phyloP scores from a whole-genome alignment of 169 alveolate genomes.

The Cryptosporidium ubiquitum region DNA sequence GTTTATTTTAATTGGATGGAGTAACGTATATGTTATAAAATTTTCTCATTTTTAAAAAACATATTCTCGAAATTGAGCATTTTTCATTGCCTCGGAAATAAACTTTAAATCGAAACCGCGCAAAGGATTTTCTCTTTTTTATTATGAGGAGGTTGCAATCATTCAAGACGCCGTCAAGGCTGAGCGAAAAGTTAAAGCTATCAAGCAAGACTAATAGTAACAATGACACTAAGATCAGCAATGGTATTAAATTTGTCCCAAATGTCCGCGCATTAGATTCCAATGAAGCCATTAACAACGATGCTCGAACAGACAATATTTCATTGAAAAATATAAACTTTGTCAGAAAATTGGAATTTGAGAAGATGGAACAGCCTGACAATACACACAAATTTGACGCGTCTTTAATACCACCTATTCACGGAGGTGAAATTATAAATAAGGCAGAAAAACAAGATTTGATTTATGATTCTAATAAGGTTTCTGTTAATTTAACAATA shows the following conservation, averaged over 20 bases:
- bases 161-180: constrained; percentile 42
- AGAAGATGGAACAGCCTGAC: neutral
- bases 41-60: neutral
- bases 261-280: constrained; percentile 22
- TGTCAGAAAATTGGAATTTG: neutral
- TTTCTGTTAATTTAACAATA: neutral
- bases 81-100: neutral
- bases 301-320: neutral
- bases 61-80: constrained; percentile 24
- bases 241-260: constrained; percentile 15
- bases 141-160: constrained; percentile 64
- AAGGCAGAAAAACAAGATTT: neutral
- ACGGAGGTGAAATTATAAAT: neutral
- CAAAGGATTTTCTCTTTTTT: neutral
- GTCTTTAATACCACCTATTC: neutral
- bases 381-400: neutral
- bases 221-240: neutral
- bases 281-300: neutral
- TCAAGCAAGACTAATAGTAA: neutral
- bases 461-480: neutral
- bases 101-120: neutral
- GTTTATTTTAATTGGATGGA: neutral
- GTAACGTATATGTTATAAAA: constrained; percentile 9
- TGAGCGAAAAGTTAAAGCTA: constrained; percentile 43
- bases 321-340: neutral